These are phyloP conservation scores for Didymella segeticola DNA, from an alignment of 2,329 filamentous ascomycete genomes.

Conservation along the genomic window DNA sequence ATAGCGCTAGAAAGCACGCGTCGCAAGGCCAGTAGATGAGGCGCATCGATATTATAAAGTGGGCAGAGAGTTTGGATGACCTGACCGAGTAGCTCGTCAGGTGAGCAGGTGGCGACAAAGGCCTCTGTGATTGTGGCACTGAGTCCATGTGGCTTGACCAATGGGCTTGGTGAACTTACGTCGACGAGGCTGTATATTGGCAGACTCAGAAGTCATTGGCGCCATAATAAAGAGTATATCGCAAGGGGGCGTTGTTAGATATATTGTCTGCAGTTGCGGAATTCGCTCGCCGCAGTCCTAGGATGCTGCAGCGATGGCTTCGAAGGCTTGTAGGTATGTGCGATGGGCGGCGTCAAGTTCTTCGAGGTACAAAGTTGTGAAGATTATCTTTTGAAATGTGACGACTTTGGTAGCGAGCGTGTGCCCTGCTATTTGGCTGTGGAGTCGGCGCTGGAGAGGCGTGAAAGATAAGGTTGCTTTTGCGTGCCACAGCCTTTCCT, in stretches of 20 bases:
- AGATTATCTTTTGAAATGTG: not conserved
- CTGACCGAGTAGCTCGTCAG: conserved; percentile 4
- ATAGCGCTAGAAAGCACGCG: not conserved
- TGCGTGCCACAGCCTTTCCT: not conserved
- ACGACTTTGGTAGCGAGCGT: not conserved
- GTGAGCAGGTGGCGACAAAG: conserved; percentile 8
- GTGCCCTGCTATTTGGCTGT: not conserved
- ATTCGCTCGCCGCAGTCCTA: not conserved
- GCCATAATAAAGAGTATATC: not conserved
- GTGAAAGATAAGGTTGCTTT: conserved; percentile 4
- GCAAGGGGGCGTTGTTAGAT: not conserved
- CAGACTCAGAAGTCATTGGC: not conserved
- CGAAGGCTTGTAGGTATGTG: not conserved
- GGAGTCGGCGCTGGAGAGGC: not conserved
- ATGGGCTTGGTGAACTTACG: conserved; percentile 3
- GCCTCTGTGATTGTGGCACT: not conserved
- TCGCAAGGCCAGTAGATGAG: conserved; percentile 1
- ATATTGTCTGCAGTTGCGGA: not conserved
- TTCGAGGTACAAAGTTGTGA: not conserved
- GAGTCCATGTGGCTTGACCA: not conserved
- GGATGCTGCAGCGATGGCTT: not conserved
- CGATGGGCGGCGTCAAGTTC: not conserved
- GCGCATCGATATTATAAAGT: conserved; percentile 3
- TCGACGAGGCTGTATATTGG: not conserved
- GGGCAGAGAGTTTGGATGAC: not conserved